phyloP scores from a whole-genome alignment of 75 land plant genomes.

The Picea sitchensis region DNA sequence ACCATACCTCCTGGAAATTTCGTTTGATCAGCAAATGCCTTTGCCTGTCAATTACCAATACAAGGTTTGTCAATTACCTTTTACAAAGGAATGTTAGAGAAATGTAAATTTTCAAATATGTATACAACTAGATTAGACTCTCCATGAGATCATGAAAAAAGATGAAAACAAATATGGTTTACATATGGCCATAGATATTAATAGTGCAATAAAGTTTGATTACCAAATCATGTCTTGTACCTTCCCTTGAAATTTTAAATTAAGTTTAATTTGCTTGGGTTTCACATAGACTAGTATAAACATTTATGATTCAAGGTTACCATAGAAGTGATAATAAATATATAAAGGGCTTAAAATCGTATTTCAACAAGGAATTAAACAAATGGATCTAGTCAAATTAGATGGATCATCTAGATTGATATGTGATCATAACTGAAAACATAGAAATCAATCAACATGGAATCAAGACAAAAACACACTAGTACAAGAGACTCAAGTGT shows the following conservation, averaged over 20 bases:
- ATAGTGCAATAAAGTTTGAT: neutral
- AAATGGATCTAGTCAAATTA: neutral
- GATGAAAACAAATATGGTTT: neutral
- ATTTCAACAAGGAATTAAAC: neutral
- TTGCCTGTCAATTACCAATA: conserved; percentile 45
- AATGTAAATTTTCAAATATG: neutral
- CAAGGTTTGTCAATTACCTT: neutral
- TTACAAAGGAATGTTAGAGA: neutral
- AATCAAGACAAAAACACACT: too few species aligned
- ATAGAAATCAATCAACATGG: too few species aligned
- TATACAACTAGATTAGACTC: neutral
- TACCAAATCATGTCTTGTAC: neutral
- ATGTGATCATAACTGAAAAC: too few species aligned
- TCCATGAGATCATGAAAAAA: too few species aligned
- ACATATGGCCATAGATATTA: neutral
- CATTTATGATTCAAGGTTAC: neutral
- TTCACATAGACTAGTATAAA: neutral
- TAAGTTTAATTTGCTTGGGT: neutral
- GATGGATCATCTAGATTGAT: neutral
- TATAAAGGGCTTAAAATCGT: neutral
- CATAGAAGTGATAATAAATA: neutral
- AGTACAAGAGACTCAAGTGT: too few species aligned
- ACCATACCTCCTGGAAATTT: conserved; percentile 70
- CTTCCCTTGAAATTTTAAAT: neutral
- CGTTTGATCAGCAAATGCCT: conserved; percentile 56